phyloP scores from a whole-genome alignment of 192 early-diverging fungal species.

The Backusella macrospora region DNA sequence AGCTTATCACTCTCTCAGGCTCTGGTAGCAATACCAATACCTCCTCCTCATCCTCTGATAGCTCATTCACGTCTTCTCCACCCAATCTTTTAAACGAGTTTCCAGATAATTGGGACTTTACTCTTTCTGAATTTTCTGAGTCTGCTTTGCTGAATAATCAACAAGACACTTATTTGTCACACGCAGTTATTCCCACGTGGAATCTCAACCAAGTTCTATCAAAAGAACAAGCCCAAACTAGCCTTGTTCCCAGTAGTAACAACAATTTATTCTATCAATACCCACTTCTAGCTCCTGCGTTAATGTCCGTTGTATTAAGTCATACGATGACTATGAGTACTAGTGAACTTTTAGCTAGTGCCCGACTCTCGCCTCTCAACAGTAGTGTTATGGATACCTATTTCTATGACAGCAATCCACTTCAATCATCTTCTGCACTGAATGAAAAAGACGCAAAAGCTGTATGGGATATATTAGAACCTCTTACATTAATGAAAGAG shows the following conservation, averaged over 20 bases:
- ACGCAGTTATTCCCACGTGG: conserved; percentile 29
- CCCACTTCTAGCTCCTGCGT: conserved; percentile 34
- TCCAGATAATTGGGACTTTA: conserved; percentile 17
- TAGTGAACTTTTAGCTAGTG: conserved; percentile 14
- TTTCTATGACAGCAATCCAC: not conserved
- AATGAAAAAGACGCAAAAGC: conserved; percentile 13
- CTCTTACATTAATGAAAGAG: not conserved
- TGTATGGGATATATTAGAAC: conserved; percentile 15
- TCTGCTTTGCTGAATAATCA: conserved; percentile 1
- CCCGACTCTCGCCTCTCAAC: not conserved
- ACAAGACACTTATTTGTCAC: conserved; percentile 26
- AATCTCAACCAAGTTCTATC: conserved; percentile 20
- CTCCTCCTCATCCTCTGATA: conserved; percentile 10
- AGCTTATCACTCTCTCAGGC: not conserved
- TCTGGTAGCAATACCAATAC: not conserved
- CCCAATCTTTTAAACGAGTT: conserved; percentile 10
- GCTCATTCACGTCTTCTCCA: conserved; percentile 7
- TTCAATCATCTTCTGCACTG: not conserved
- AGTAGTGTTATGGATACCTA: not conserved
- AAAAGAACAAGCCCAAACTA: not conserved
- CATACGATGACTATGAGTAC: conserved; percentile 36
- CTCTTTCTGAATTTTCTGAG: not conserved
- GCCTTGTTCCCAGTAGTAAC: not conserved
- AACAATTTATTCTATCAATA: conserved; percentile 23
- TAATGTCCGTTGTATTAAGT: conserved; percentile 38